Percentiles rank a stretch among this genome's conserved stretches.
These are phyloP conservation scores for Thraustotheca clavata DNA, from an alignment of 352 stramenopile genomes.

Conservation along the genomic window DNA sequence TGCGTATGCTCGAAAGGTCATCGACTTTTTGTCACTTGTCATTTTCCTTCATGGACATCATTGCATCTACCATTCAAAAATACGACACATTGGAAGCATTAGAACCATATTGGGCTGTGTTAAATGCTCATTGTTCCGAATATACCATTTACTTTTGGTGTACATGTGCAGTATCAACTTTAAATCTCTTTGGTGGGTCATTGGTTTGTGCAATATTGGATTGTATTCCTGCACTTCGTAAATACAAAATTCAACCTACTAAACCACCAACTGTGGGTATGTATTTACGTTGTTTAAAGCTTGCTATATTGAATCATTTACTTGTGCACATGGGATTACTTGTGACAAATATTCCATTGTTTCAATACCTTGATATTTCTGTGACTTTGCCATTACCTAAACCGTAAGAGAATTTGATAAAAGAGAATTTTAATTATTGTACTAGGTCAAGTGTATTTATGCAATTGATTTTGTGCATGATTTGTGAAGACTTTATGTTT, in stretches of 20 bases:
- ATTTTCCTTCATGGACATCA: too few species aligned
- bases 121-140: background rate
- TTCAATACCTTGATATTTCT: background rate
- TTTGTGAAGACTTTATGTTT: constrained; percentile 17
- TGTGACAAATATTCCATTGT: background rate
- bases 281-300: constrained; percentile 16
- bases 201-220: constrained; percentile 9
- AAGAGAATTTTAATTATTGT: too few species aligned
- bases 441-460: background rate
- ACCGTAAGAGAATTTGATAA: background rate
- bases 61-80: background rate
- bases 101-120: background rate
- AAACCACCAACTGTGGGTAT: background rate
- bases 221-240: background rate
- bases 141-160: constrained; percentile 13
- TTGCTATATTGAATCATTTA: constrained; percentile 2
- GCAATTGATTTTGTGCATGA: background rate
- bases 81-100: background rate
- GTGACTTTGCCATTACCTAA: background rate
- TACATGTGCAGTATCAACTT: background rate
- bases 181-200: constrained; percentile 9
- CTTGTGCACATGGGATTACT: background rate
- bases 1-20: background rate
- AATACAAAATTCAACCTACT: constrained; percentile 20
- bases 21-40: background rate